Conservation (phyloP, 805 yeast species). For the Metschnikowia drakensbergensis region DNA sequence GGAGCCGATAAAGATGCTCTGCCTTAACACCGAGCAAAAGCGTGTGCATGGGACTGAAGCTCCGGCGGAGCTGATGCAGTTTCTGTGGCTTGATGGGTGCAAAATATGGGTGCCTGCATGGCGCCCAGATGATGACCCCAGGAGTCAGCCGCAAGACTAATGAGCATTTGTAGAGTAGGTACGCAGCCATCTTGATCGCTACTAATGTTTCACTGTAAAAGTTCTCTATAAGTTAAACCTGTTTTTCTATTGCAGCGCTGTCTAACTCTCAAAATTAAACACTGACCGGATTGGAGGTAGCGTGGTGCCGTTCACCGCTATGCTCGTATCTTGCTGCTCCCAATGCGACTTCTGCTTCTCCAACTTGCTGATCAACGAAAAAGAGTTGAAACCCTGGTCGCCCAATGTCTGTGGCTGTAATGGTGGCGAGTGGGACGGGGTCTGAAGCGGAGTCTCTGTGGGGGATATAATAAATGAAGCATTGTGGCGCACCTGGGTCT, state of each 20-base stretch:
- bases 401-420: constrained; percentile 25
- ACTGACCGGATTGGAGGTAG: constrained; percentile 42
- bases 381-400: constrained; percentile 19
- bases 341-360: constrained; percentile 19
- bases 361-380: constrained; percentile 25
- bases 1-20: background rate
- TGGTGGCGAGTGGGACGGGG: constrained; percentile 49
- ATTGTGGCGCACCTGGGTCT: constrained; percentile 8
- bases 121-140: no score
- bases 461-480: constrained; percentile 31
- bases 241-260: background rate
- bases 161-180: no score
- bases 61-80: no score
- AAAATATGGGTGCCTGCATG: no score
- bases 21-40: background rate
- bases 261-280: constrained; percentile 23
- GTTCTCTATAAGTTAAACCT: background rate
- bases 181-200: no score
- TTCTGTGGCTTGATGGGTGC: no score
- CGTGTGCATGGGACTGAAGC: no score
- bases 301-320: constrained; percentile 39
- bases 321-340: constrained; percentile 22
- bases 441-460: constrained; percentile 47
- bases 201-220: background rate
- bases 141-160: no score